Conservation (phyloP, 2,329 filamentous ascomycete species). For the Claviceps humidiphila region DNA sequence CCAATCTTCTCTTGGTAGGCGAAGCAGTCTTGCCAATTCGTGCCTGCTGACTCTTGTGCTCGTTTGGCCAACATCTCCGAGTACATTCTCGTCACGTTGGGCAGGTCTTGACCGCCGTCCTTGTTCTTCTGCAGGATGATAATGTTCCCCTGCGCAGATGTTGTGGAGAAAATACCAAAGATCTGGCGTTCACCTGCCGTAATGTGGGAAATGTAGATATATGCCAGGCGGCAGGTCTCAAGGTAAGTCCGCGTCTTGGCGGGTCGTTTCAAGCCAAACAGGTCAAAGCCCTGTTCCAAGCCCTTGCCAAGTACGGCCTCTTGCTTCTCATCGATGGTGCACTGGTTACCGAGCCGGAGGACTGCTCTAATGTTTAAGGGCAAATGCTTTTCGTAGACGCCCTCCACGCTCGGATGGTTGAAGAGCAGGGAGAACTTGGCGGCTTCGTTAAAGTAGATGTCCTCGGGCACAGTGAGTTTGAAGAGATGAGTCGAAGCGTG, state of each 20-base stretch:
- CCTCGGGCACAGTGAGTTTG: slow-evolving; percentile 81
- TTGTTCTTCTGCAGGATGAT: slow-evolving; percentile 74
- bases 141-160: slow-evolving; percentile 66
- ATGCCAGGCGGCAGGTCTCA: slow-evolving; percentile 58
- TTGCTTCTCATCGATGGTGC: slow-evolving; percentile 85
- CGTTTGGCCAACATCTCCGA: slow-evolving; percentile 57
- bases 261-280: slow-evolving; percentile 59
- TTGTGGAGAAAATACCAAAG: slow-evolving; percentile 84
- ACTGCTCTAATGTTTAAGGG: slow-evolving; percentile 78
- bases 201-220: slow-evolving; percentile 88
- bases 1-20: slow-evolving; percentile 74
- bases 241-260: slow-evolving; percentile 59
- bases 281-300: slow-evolving; percentile 84
- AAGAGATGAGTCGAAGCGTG: slow-evolving; percentile 90
- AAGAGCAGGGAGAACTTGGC: slow-evolving; percentile 74
- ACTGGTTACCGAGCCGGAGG: slow-evolving; percentile 77
- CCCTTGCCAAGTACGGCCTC: slow-evolving; percentile 84
- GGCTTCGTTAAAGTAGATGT: slow-evolving; percentile 71
- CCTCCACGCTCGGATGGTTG: slow-evolving; percentile 88
- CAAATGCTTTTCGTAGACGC: slow-evolving; percentile 90
- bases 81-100: slow-evolving; percentile 85
- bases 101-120: slow-evolving; percentile 67
- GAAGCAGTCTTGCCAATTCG: slow-evolving; percentile 69
- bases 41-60: slow-evolving; percentile 50
- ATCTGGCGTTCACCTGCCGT: slow-evolving; percentile 82